A percentile compares a stretch with the other conserved stretches of the same genome.
phyloP scores from a whole-genome alignment of 108 stramenopile species.

The Cyclotella cryptica region DNA sequence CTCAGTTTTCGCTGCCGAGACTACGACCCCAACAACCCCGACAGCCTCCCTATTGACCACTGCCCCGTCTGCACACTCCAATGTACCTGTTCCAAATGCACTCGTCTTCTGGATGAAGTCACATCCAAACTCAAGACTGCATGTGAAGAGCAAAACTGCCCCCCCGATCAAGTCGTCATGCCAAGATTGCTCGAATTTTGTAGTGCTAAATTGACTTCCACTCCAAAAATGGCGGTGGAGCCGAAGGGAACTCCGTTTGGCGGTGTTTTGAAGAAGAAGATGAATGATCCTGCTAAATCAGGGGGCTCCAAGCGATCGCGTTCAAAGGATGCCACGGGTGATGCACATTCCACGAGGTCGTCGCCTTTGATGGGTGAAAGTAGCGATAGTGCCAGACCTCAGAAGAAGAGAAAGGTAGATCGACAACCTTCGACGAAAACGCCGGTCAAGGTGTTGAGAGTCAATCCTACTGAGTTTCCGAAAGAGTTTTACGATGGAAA shows the following conservation, averaged over 20 bases:
- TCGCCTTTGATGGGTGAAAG: slow-evolving; percentile 16
- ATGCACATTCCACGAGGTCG: slow-evolving; percentile 29
- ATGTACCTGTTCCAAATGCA: slow-evolving; percentile 54
- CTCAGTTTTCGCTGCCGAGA: slow-evolving; percentile 39
- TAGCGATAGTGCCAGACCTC: slow-evolving; percentile 10
- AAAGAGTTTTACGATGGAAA: slow-evolving; percentile 55
- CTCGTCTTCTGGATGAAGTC: slow-evolving; percentile 34
- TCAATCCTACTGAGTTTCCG: slow-evolving; percentile 72
- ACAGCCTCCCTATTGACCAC: slow-evolving; percentile 34
- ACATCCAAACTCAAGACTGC: slow-evolving; percentile 13
- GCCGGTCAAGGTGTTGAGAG: slow-evolving; percentile 52
- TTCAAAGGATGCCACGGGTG: neutral
- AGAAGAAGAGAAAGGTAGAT: slow-evolving; percentile 31
- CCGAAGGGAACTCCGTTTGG: slow-evolving; percentile 11
- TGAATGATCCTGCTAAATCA: neutral
- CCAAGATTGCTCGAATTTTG: slow-evolving; percentile 21
- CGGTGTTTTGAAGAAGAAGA: slow-evolving; percentile 1
- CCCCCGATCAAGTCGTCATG: slow-evolving; percentile 17
- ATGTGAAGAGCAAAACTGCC: slow-evolving; percentile 38
- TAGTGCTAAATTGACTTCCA: slow-evolving; percentile 13
- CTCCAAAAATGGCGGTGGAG: slow-evolving; percentile 4
- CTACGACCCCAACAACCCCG: slow-evolving; percentile 38
- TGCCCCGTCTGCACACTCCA: slow-evolving; percentile 49
- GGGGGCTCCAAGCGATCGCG: slow-evolving; percentile 2
- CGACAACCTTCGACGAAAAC: neutral